Base-by-base conservation (phyloP, 495 filamentous ascomycete species). In the Neurospora sp. region DNA sequence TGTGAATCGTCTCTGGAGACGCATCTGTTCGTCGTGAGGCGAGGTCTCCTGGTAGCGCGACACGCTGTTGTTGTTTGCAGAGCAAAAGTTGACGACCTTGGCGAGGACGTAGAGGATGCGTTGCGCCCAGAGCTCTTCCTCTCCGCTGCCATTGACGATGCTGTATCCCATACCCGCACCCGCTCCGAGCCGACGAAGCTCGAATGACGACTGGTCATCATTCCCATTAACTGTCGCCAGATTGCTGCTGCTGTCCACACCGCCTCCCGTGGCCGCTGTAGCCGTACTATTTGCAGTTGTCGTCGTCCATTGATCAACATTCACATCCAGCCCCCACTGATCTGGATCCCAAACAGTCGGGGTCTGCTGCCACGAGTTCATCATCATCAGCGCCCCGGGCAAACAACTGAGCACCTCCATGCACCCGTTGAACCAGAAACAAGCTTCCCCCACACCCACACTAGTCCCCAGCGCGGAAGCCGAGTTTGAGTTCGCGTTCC, bases 391-490 rank as follows among this genome's bases (percentile, higher is more conserved):
- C 53, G 22, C 14, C n/a, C 18, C 20, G 10, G 27, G 53, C 27
- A 98, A 82, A 80, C 94, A 97, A 74, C 88, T 92, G 31, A 98
- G 85, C 14, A 98, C 82, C 78, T 99, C 96, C 89, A 97, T 92
- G 18, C 91, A 89, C 16, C 96, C 89, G 76, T 96, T 98, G 20
- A 97, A 81, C 94, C 95, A 98, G 81, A 98, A 98, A 80, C 94
- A 98, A 12, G 95, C 93, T 1, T 91, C 89, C 10, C 93, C 94
- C 59, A 98, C 87, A 5, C 94, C 31, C 31, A 35, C 93, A 31
- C 27, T 31, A 61, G 53, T 35, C 12, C 53, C 53, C 46, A 22
- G 4, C 46, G 20, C 46, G 4, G 46, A 48, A 10, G 20, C 20
- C 0, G 46, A 41, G 40, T 35, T 35, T 35, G 92, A 91, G 70